A percentile compares a stretch with the other conserved stretches of the same genome.
These are phyloP conservation scores for Aspergillus brasiliensis DNA, from an alignment of 2,329 filamentous ascomycete species.

Conservation along the genomic window DNA sequence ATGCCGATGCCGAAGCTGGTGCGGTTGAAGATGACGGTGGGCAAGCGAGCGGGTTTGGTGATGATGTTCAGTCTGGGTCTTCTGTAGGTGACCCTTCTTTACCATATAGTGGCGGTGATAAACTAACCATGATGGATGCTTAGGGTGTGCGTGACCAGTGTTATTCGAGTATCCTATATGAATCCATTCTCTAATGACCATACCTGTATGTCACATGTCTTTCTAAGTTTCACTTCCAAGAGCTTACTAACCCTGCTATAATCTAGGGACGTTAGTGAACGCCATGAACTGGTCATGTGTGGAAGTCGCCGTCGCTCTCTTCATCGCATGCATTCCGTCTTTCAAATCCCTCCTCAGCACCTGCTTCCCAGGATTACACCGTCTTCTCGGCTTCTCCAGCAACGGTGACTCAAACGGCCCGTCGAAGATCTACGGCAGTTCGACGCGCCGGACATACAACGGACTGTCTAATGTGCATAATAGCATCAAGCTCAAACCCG, in stretches of 20 bases:
- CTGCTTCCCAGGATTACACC: constrained; percentile 16
- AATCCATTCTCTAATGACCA: constrained; percentile 19
- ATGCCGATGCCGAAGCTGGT: constrained; percentile 22
- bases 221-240: not conserved
- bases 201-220: constrained; percentile 18
- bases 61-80: constrained; percentile 25
- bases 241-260: not conserved
- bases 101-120: not conserved
- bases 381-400: constrained; percentile 16
- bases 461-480: constrained; percentile 3
- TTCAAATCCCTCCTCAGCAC: constrained; percentile 23
- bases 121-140: not conserved
- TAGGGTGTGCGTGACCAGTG: constrained; percentile 23
- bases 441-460: constrained; percentile 16
- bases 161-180: constrained; percentile 24
- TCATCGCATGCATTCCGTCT: constrained; percentile 26
- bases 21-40: constrained; percentile 17
- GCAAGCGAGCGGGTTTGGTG: constrained; percentile 20
- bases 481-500: constrained; percentile 9
- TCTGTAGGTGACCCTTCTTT: constrained; percentile 11
- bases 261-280: constrained; percentile 21
- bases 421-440: constrained; percentile 18
- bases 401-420: constrained; percentile 2
- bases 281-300: constrained; percentile 26
- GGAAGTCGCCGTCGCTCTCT: constrained; percentile 22